phyloP scores from a whole-genome alignment of 352 stramenopile genomes.

The Phytophthora macrochlamydospora region DNA sequence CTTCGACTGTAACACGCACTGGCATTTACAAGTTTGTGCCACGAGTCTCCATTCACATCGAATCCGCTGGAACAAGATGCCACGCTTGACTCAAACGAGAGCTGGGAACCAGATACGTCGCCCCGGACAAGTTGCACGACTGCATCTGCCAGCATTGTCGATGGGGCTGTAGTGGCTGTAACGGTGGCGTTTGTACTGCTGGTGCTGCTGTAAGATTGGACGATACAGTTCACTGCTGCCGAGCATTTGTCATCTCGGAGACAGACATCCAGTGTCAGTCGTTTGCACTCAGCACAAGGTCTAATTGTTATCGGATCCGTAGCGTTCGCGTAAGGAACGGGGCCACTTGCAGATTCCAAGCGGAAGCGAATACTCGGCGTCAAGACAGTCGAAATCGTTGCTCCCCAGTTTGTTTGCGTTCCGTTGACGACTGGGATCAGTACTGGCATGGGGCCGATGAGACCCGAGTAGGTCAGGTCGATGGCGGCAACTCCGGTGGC shows the following conservation, averaged over 20 bases:
- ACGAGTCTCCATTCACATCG: slow-evolving; percentile 37
- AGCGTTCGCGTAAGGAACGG: slow-evolving; percentile 16
- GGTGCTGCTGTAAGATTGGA: slow-evolving; percentile 17
- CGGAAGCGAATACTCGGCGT: slow-evolving; percentile 38
- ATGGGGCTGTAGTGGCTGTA: not conserved
- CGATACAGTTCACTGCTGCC: slow-evolving; percentile 59
- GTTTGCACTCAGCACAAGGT: slow-evolving; percentile 37
- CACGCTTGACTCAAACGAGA: slow-evolving; percentile 42
- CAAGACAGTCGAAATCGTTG: slow-evolving; percentile 13
- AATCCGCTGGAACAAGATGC: slow-evolving; percentile 32
- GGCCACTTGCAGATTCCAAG: slow-evolving; percentile 28
- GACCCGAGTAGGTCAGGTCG: slow-evolving; percentile 51
- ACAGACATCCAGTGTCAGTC: slow-evolving; percentile 49
- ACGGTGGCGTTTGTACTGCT: slow-evolving; percentile 14
- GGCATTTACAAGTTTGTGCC: slow-evolving; percentile 54
- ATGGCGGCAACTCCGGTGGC: slow-evolving; percentile 20
- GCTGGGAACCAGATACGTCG: slow-evolving; percentile 21
- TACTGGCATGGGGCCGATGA: slow-evolving; percentile 51
- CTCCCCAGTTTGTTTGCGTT: slow-evolving; percentile 4
- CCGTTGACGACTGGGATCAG: slow-evolving; percentile 26
- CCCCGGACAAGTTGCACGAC: slow-evolving; percentile 47
- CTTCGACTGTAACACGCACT: slow-evolving; percentile 57
- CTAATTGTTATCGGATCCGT: slow-evolving; percentile 13
- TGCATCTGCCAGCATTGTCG: slow-evolving; percentile 31
- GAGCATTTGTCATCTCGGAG: slow-evolving; percentile 55